These are phyloP conservation scores for Lentinula sp. DNA, from an alignment of 768 basidiomycete genomes.

Conservation along the genomic window DNA sequence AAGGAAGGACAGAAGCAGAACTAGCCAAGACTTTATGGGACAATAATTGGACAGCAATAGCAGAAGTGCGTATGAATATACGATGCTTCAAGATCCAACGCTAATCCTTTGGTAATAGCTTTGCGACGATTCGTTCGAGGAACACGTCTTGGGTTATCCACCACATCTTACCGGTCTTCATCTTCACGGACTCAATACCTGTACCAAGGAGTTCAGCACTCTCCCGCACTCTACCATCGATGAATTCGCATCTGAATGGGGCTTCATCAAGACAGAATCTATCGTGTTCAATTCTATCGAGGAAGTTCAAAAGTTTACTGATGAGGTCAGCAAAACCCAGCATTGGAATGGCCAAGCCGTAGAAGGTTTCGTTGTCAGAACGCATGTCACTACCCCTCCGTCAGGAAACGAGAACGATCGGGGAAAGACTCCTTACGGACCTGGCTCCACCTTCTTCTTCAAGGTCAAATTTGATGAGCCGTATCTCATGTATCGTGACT, in stretches of 20 bases:
- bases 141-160: slow-evolving; percentile 86
- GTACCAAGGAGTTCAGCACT: slow-evolving; percentile 62
- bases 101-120: slow-evolving; percentile 46
- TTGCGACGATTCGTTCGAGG: slow-evolving; percentile 96
- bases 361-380: slow-evolving; percentile 94
- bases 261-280: slow-evolving; percentile 77
- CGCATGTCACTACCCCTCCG: slow-evolving; percentile 43
- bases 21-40: slow-evolving; percentile 74
- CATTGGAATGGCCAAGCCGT: slow-evolving; percentile 80
- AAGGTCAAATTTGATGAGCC: slow-evolving; percentile 99
- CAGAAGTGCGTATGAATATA: slow-evolving; percentile 58
- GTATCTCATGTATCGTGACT: slow-evolving; percentile 97
- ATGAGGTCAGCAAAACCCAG: slow-evolving; percentile 58
- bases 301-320: slow-evolving; percentile 70
- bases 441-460: slow-evolving; percentile 93
- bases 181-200: slow-evolving; percentile 84
- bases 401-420: slow-evolving; percentile 16
- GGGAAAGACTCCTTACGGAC: slow-evolving; percentile 50
- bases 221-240: slow-evolving; percentile 62
- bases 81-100: too few relatives aligned
- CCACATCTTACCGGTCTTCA: slow-evolving; percentile 84
- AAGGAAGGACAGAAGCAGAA: slow-evolving; percentile 64
- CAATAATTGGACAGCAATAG: slow-evolving; percentile 82
- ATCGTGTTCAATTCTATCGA: slow-evolving; percentile 51
- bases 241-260: slow-evolving; percentile 83